phyloP scores from a whole-genome alignment of 2,329 filamentous ascomycete genomes.

The Paraphoma sp. region DNA sequence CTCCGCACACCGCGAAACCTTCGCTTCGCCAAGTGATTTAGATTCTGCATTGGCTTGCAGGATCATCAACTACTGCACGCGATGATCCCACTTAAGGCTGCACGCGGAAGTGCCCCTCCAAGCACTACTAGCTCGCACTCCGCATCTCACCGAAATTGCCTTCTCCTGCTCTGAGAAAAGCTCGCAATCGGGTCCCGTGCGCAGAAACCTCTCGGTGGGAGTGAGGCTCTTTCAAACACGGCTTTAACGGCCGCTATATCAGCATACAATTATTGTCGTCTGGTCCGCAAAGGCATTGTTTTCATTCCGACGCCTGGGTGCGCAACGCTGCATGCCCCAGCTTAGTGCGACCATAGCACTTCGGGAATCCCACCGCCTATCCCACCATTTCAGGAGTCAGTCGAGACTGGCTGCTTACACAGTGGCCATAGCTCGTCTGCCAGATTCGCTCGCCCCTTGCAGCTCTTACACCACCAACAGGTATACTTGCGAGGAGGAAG shows the following conservation, averaged over 20 bases:
- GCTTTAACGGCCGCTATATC: not conserved
- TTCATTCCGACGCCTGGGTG: slow-evolving; percentile 2
- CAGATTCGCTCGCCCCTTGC: slow-evolving; percentile 8
- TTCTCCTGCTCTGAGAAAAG: not conserved
- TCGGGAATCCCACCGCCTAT: slow-evolving; percentile 3
- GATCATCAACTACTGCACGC: not conserved
- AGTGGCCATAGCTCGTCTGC: slow-evolving; percentile 3
- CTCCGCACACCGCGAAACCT: not conserved
- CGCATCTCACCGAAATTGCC: slow-evolving; percentile 2
- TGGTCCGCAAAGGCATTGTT: not conserved
- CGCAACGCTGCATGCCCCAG: slow-evolving; percentile 5
- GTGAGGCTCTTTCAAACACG: not conserved
- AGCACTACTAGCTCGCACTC: slow-evolving; percentile 1
- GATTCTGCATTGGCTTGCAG: slow-evolving; percentile 1
- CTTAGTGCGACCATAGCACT: slow-evolving; percentile 5
- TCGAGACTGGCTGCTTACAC: slow-evolving; percentile 14
- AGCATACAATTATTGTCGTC: slow-evolving; percentile 1
- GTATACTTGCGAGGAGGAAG: not conserved
- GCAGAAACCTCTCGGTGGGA: not conserved
- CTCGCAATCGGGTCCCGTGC: not conserved
- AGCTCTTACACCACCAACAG: not conserved
- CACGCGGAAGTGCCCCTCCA: slow-evolving; percentile 1
- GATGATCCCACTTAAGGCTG: not conserved
- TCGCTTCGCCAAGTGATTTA: not conserved
- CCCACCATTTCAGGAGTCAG: slow-evolving; percentile 7